Conservation (phyloP, 345 rosid species). For the Lumnitzera racemosa region DNA sequence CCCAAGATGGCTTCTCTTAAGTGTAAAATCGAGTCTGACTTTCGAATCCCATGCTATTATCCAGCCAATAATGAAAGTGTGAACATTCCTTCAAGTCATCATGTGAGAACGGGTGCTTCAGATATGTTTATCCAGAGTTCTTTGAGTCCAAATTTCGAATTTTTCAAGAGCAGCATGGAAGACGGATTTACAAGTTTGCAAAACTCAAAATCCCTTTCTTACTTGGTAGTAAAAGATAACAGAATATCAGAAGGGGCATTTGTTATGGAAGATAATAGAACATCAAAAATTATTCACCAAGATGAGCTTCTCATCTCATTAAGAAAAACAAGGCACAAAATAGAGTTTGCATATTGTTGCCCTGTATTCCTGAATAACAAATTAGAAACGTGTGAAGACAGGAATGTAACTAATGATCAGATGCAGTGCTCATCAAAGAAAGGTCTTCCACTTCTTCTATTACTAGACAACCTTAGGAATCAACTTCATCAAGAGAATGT, state of each 20-base stretch:
- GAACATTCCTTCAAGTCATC: slow-evolving; percentile 48
- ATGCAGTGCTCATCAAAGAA: slow-evolving; percentile 8
- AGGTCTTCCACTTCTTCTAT: slow-evolving; percentile 21
- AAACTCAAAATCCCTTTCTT: slow-evolving; percentile 5
- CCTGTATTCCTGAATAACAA: slow-evolving; percentile 18
- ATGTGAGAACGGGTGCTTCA: slow-evolving; percentile 56
- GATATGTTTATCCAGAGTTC: slow-evolving; percentile 54
- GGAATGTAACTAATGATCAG: slow-evolving; percentile 4
- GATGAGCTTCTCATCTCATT: slow-evolving; percentile 49
- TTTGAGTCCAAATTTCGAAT: slow-evolving; percentile 59
- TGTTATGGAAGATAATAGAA: slow-evolving; percentile 45
- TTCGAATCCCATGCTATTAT: slow-evolving; percentile 57
- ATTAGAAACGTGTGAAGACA: slow-evolving; percentile 1
- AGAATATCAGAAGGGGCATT: slow-evolving; percentile 58
- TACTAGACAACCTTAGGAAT: slow-evolving; percentile 29
- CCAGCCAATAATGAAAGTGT: slow-evolving; percentile 78
- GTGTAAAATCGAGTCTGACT: slow-evolving; percentile 58
- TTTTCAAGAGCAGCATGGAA: slow-evolving; percentile 20
- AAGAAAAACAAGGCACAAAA: slow-evolving; percentile 37
- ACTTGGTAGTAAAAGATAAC: slow-evolving; percentile 46
- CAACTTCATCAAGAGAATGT: slow-evolving; percentile 22
- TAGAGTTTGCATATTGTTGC: slow-evolving; percentile 57
- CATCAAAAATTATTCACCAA: slow-evolving; percentile 59
- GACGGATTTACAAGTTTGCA: slow-evolving; percentile 17
- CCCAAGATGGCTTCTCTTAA: slow-evolving; percentile 77